Evolutionary conservation across 1,284 basidiomycete genomes (phyloP), one percentile per base, ranked within the genome.

Genomic region (Trametes polyzona): DNA sequence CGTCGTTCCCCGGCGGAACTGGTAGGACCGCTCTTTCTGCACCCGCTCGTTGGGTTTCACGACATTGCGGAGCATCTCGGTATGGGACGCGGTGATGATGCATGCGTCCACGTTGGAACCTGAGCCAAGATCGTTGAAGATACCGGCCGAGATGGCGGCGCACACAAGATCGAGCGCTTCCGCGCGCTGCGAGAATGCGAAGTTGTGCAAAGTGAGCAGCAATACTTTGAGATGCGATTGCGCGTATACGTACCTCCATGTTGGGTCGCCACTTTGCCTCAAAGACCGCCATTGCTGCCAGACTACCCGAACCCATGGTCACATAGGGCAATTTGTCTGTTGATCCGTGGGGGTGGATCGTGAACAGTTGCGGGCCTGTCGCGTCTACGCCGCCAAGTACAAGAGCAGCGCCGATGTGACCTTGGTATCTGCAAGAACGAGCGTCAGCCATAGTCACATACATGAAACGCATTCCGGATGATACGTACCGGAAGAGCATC

Each of bases 291-390:
- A 99, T 99, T 23, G 96, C 97, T 2, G 97, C 97, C 47, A 98
- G 80, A 67, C 87, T 91, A 59, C 97, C 97, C 4, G 92, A 95
- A 30, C 97, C 97, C 96, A 99, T 99, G 0, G 97, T 98, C 29
- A 99, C 96, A 69, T 98, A 99, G 0, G 97, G 97, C 30, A 99
- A 82, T 76, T 99, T 99, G 78, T 99, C 97, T 0, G 97, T 98
- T 16, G 94, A 96, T 8, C 97, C 97, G 75, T 99, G 96, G 1
- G 97, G 96, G 60, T 92, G 88, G 62, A 99, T 90, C 11, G 96
- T 98, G 78, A 98, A 99, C 8, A 99, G 87, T 62, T 99, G 94
- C 4, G 96, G 85, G 7, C 97, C 97, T 1, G 93, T 95, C 4
- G 84, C 72, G 74, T 99, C 97, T 27, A 97, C 94, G 33, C 97